phyloP scores from a whole-genome alignment of 306 rosid genomes.

The Mimosa bimucronata region DNA sequence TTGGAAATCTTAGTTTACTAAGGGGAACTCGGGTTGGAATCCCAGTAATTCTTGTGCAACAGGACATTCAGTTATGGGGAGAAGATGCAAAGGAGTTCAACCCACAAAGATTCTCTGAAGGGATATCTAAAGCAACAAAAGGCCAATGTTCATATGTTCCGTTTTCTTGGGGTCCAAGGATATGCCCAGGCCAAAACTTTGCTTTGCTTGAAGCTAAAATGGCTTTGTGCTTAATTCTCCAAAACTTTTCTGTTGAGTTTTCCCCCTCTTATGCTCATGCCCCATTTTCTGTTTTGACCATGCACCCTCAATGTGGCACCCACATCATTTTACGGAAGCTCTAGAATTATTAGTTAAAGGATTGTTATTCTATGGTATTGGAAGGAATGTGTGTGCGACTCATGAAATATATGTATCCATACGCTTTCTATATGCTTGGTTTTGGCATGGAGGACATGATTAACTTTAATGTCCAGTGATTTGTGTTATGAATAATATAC shows the following conservation, averaged over 20 bases:
- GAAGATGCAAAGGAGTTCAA: constrained; percentile 19
- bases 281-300: constrained; percentile 14
- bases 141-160: background rate
- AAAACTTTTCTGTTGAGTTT: constrained; percentile 46
- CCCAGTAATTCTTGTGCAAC: background rate
- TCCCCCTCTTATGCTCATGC: constrained; percentile 54
- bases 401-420: no score
- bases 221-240: constrained; percentile 42
- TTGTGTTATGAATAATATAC: no score
- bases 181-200: constrained; percentile 46
- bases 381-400: no score
- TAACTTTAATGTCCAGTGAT: no score
- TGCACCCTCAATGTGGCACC: constrained; percentile 54
- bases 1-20: background rate
- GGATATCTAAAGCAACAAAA: background rate
- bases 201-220: constrained; percentile 50
- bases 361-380: background rate
- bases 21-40: background rate
- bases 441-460: no score
- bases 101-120: background rate
- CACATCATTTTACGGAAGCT: constrained; percentile 42
- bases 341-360: background rate
- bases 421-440: no score
- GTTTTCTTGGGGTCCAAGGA: background rate
- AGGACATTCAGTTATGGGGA: background rate